phyloP scores from a whole-genome alignment of 1,284 basidiomycete species.

The Apiotrichum mycotoxinovorans region DNA sequence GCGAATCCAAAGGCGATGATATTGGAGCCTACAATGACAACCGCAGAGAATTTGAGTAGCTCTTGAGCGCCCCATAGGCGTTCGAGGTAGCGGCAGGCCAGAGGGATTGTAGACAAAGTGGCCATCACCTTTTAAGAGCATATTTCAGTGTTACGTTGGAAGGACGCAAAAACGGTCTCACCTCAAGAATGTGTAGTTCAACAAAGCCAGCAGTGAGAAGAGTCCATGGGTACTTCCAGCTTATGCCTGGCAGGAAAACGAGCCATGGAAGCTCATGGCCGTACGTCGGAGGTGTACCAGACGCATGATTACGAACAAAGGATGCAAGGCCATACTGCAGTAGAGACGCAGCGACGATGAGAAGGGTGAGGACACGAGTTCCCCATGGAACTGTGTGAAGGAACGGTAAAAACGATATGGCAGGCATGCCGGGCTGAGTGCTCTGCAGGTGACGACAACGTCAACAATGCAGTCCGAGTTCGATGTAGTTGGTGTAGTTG shows the following conservation, averaged over 20 bases:
- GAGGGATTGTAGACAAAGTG: constrained; percentile 72
- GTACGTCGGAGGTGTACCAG: background rate
- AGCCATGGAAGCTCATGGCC: constrained; percentile 64
- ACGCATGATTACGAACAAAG: constrained; percentile 8
- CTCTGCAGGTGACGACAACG: background rate
- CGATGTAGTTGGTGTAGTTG: no score
- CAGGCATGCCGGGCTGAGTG: constrained; percentile 32
- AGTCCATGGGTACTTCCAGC: constrained; percentile 88
- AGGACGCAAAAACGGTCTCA: constrained; percentile 51
- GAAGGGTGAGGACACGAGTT: constrained; percentile 70
- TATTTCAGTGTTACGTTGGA: background rate
- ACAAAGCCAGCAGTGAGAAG: constrained; percentile 81
- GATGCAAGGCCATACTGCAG: constrained; percentile 57
- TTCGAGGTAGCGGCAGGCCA: constrained; percentile 85
- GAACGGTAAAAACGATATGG: constrained; percentile 48
- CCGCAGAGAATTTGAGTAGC: constrained; percentile 76
- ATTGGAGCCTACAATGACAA: constrained; percentile 77
- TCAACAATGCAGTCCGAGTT: background rate
- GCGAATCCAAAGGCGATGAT: constrained; percentile 70
- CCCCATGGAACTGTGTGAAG: constrained; percentile 53
- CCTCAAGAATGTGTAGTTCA: constrained; percentile 79
- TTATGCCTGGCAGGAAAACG: constrained; percentile 76
- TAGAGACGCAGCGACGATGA: constrained; percentile 63
- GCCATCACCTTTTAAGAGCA: constrained; percentile 61
- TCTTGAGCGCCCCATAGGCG: constrained; percentile 87